Conservation (phyloP, 306 rosid species). For the Elaeagnus macrophylla region DNA sequence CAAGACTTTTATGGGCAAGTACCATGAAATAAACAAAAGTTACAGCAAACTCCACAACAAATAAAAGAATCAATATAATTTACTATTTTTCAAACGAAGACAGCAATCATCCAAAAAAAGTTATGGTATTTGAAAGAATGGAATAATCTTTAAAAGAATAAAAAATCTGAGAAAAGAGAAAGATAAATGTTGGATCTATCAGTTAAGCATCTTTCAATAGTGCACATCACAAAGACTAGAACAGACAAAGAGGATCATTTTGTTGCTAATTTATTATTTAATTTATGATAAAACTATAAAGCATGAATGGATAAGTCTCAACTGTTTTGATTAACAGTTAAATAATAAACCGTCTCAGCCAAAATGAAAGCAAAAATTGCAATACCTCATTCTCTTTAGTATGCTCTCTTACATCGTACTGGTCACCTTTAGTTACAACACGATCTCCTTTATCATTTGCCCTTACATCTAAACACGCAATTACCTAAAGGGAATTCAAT, state of each 20-base stretch:
- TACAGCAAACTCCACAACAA: neutral
- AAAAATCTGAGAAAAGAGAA: neutral
- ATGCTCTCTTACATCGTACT: slow-evolving; percentile 87
- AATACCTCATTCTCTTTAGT: slow-evolving; percentile 85
- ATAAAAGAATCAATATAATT: neutral
- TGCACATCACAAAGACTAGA: neutral
- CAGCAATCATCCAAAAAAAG: neutral
- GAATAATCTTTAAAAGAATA: neutral
- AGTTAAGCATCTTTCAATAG: neutral
- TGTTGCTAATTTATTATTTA: neutral
- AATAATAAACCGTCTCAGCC: neutral
- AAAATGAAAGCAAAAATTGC: slow-evolving; percentile 9
- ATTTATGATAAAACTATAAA: neutral
- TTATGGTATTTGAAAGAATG: neutral
- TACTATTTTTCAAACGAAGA: neutral
- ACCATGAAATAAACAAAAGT: no score
- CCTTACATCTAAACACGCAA: slow-evolving; percentile 97
- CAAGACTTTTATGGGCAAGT: neutral
- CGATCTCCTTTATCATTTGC: slow-evolving; percentile 89
- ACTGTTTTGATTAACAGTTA: slow-evolving; percentile 4
- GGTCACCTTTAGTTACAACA: slow-evolving; percentile 98
- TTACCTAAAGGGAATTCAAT: slow-evolving; percentile 43
- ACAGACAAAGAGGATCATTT: neutral
- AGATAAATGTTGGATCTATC: no score
- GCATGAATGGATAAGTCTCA: neutral